Evolutionary conservation across 108 stramenopile species (phyloP).

Genomic region (Conticribra guillardii): DNA sequence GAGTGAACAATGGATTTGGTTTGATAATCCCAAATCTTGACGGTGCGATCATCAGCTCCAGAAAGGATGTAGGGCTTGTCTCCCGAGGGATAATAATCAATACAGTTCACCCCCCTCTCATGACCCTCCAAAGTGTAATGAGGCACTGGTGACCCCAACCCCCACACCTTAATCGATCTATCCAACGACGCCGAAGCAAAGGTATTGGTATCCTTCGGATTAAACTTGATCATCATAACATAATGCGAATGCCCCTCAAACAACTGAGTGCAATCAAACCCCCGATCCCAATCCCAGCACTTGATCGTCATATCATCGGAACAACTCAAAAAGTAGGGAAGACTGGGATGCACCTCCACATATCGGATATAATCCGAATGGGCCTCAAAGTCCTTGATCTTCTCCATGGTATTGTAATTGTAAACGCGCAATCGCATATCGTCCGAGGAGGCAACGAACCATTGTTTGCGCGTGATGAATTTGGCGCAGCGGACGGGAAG

Average conservation of each 20-base stretch:
- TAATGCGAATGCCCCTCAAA: constrained; percentile 99
- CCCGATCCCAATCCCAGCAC: constrained; percentile 98
- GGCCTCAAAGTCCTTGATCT: constrained; percentile 97
- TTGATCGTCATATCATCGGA: constrained; percentile 99
- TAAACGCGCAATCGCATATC: constrained; percentile 93
- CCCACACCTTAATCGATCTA: constrained; percentile 98
- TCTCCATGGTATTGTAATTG: constrained; percentile 99
- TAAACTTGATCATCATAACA: constrained; percentile 99
- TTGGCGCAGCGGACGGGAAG: constrained; percentile 97
- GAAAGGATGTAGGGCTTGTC: constrained; percentile 99
- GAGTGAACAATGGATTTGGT: constrained; percentile 95
- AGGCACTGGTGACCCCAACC: constrained; percentile 84
- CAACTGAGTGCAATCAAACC: constrained; percentile 93
- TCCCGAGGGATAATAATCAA: constrained; percentile 99
- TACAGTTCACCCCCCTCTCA: constrained; percentile 97
- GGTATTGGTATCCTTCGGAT: constrained; percentile 99
- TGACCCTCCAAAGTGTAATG: constrained; percentile 99
- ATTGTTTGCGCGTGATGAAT: constrained; percentile 96
- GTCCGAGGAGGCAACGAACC: constrained; percentile 94
- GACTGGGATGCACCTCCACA: constrained; percentile 96
- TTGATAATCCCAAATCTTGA: constrained; percentile 97
- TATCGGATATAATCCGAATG: constrained; percentile 99
- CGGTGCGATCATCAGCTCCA: constrained; percentile 97
- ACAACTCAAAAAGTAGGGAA: constrained; percentile 89
- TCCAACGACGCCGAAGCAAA: constrained; percentile 98